These are phyloP conservation scores for Mycocentrospora acerina DNA, from an alignment of 2,329 filamentous ascomycete species.

Conservation along the genomic window DNA sequence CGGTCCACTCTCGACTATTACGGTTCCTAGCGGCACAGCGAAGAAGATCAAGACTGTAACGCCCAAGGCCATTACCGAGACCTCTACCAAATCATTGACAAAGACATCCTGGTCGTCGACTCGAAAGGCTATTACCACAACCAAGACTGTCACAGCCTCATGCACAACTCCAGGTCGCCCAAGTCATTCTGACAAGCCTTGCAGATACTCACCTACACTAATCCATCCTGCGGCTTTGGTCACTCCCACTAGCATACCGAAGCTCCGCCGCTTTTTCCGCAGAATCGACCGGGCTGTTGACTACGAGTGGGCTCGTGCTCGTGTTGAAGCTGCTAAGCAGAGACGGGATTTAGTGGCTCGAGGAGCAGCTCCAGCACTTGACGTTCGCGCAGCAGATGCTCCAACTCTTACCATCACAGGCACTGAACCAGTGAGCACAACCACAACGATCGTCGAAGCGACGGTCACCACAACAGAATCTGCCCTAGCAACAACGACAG, in stretches of 20 bases:
- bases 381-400: slow-evolving; percentile 40
- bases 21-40: slow-evolving; percentile 35
- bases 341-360: slow-evolving; percentile 28
- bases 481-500: slow-evolving; percentile 22
- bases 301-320: slow-evolving; percentile 37
- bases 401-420: slow-evolving; percentile 38
- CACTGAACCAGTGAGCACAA: slow-evolving; percentile 29
- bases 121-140: slow-evolving; percentile 28
- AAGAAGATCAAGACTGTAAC: slow-evolving; percentile 34
- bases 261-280: slow-evolving; percentile 23
- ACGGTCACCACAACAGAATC: slow-evolving; percentile 31
- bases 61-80: slow-evolving; percentile 27
- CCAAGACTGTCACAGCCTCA: slow-evolving; percentile 40
- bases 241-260: slow-evolving; percentile 28
- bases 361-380: slow-evolving; percentile 19
- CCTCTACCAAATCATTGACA: slow-evolving; percentile 28
- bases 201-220: slow-evolving; percentile 37
- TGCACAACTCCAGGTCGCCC: slow-evolving; percentile 39
- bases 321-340: slow-evolving; percentile 37
- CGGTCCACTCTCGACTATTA: slow-evolving; percentile 33
- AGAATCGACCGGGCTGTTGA: slow-evolving; percentile 32
- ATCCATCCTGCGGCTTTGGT: slow-evolving; percentile 33
- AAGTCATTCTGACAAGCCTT: slow-evolving; percentile 36
- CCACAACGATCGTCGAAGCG: slow-evolving; percentile 32
- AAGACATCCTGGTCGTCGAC: slow-evolving; percentile 30